A percentile compares a stretch with the other conserved stretches of the same genome.
Evolutionary conservation across 495 filamentous ascomycete species (phyloP).

Genomic region (Aspergillus wentii): DNA sequence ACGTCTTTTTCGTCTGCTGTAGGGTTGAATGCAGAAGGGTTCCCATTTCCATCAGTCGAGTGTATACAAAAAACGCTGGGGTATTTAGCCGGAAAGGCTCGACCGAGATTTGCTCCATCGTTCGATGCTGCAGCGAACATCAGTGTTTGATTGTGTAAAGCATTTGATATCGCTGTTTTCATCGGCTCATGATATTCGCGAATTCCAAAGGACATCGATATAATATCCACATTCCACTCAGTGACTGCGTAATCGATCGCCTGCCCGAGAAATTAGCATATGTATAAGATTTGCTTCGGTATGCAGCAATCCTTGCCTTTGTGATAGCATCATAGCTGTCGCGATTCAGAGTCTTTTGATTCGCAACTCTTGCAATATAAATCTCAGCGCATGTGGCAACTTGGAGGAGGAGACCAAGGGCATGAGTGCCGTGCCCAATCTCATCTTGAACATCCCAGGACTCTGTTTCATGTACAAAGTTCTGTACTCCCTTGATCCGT

Average conservation of each 20-base stretch:
- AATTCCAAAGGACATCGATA: slow-evolving; percentile 31
- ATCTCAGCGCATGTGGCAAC: slow-evolving; percentile 27
- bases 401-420: slow-evolving; percentile 23
- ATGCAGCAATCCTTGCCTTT: slow-evolving; percentile 17
- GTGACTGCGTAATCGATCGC: slow-evolving; percentile 26
- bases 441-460: slow-evolving; percentile 21
- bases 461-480: slow-evolving; percentile 17
- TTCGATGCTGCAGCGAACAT: slow-evolving; percentile 32
- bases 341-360: slow-evolving; percentile 14
- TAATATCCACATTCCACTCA: slow-evolving; percentile 31
- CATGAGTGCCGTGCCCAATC: slow-evolving; percentile 29
- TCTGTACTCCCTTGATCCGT: slow-evolving; percentile 21
- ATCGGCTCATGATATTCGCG: slow-evolving; percentile 21
- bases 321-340: slow-evolving; percentile 21
- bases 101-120: slow-evolving; percentile 23
- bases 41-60: slow-evolving; percentile 28
- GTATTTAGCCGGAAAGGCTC: slow-evolving; percentile 29
- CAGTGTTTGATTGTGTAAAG: slow-evolving; percentile 15
- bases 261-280: slow-evolving; percentile 14
- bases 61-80: slow-evolving; percentile 30
- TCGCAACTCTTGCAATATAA: slow-evolving; percentile 24
- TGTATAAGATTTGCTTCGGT: slow-evolving; percentile 7
- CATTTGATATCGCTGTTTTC: slow-evolving; percentile 19
- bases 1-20: slow-evolving; percentile 22
- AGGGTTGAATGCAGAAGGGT: slow-evolving; percentile 26